Percentiles rank a stretch among this genome's conserved stretches.
These are phyloP conservation scores for Hypomontagnella submonticulosa DNA, from an alignment of 495 filamentous ascomycete species.

Conservation along the genomic window DNA sequence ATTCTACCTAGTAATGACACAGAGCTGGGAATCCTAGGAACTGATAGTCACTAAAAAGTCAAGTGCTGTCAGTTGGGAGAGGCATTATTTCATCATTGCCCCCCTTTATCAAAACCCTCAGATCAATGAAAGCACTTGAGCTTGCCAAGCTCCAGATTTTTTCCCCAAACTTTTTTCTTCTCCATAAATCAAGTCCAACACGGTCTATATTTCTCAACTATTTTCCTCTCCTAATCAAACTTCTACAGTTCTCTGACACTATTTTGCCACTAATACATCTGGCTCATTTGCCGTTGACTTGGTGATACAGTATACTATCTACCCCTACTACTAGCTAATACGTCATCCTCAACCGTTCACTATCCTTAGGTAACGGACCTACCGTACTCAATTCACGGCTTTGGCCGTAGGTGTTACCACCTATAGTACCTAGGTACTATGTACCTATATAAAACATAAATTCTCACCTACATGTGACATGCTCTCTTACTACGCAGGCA, in stretches of 20 bases:
- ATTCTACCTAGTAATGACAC: too few relatives aligned
- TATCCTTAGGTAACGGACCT: too few relatives aligned
- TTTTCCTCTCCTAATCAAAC: background rate
- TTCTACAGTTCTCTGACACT: conserved; percentile 12
- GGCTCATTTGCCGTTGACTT: conserved; percentile 6
- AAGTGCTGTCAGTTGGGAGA: conserved; percentile 9
- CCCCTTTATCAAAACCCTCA: conserved; percentile 25
- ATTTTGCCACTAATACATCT: conserved; percentile 18
- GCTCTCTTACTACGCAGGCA: conserved; percentile 34
- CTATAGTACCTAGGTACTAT: too few relatives aligned
- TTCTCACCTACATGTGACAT: conserved; percentile 23
- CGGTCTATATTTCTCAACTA: background rate
- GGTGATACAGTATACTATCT: conserved; percentile 4
- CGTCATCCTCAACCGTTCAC: conserved; percentile 17
- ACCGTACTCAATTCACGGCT: too few relatives aligned
- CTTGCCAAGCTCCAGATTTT: conserved; percentile 18
- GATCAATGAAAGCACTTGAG: conserved; percentile 10
- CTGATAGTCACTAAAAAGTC: background rate
- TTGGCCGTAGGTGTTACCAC: too few relatives aligned
- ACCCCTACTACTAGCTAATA: too few relatives aligned
- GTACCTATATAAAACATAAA: background rate
- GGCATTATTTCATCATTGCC: conserved; percentile 41
- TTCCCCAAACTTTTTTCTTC: conserved; percentile 3
- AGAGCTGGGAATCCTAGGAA: conserved; percentile 2
- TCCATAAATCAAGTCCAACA: background rate